phyloP scores from a whole-genome alignment of 352 stramenopile genomes.

The Pythium sp. region DNA sequence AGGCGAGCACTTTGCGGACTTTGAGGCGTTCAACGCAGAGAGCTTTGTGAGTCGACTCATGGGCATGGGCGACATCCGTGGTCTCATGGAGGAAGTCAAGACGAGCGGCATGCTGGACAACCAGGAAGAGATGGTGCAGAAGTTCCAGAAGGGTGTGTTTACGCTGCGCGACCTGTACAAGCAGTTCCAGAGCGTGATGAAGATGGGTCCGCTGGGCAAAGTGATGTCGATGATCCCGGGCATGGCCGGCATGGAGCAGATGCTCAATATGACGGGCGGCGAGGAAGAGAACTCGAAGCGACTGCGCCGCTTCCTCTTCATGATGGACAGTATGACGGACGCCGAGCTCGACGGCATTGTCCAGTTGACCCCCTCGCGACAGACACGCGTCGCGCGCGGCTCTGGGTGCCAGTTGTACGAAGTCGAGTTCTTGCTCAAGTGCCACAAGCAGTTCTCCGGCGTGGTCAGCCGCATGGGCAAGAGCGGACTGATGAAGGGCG shows the following conservation, averaged over 20 bases:
- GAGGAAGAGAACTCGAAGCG: slow-evolving; percentile 91
- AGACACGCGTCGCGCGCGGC: slow-evolving; percentile 89
- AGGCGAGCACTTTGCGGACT: slow-evolving; percentile 97
- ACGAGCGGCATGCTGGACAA: slow-evolving; percentile 88
- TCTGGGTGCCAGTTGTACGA: slow-evolving; percentile 87
- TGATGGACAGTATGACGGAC: slow-evolving; percentile 99
- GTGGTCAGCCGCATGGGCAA: slow-evolving; percentile 98
- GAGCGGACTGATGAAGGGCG: slow-evolving; percentile 90
- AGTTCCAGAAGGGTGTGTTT: slow-evolving; percentile 95
- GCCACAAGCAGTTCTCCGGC: slow-evolving; percentile 94
- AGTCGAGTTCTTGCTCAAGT: slow-evolving; percentile 93
- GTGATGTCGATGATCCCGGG: slow-evolving; percentile 99
- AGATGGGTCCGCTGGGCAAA: slow-evolving; percentile 96
- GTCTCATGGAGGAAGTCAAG: slow-evolving; percentile 95
- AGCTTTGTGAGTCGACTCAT: slow-evolving; percentile 98
- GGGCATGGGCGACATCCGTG: slow-evolving; percentile 97
- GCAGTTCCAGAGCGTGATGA: slow-evolving; percentile 98
- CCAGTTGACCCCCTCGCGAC: slow-evolving; percentile 58
- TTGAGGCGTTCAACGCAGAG: slow-evolving; percentile 97
- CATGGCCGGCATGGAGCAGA: slow-evolving; percentile 86
- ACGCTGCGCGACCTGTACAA: slow-evolving; percentile 99
- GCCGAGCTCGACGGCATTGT: slow-evolving; percentile 94
- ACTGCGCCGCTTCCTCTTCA: slow-evolving; percentile 97
- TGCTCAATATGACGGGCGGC: slow-evolving; percentile 90
- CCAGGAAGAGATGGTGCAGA: slow-evolving; percentile 96